Conservation (phyloP, 2,329 filamentous ascomycete species). For the Diaporthe amygdali region DNA sequence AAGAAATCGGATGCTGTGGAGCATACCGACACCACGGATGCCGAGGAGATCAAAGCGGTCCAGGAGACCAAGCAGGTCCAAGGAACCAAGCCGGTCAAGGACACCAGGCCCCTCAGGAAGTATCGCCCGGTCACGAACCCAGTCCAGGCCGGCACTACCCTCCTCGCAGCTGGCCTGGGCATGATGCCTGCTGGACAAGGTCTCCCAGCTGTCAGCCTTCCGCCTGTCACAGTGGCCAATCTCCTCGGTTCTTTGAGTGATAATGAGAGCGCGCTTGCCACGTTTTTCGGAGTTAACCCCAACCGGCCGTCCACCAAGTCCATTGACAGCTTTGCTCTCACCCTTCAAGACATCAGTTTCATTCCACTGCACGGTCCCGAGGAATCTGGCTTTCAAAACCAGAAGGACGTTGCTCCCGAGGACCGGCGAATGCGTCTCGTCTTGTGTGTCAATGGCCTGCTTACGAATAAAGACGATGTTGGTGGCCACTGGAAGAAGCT, state of each 20-base stretch:
- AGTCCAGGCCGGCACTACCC: constrained; percentile 57
- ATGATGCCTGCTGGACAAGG: constrained; percentile 71
- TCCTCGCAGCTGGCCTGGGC: constrained; percentile 81
- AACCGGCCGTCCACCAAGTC: constrained; percentile 82
- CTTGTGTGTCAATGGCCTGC: constrained; percentile 83
- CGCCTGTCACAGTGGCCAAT: constrained; percentile 74
- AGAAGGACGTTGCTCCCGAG: constrained; percentile 56
- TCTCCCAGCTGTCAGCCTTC: constrained; percentile 63
- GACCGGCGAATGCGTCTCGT: constrained; percentile 79
- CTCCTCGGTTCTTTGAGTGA: constrained; percentile 82
- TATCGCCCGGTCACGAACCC: constrained; percentile 71
- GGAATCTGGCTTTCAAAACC: constrained; percentile 49
- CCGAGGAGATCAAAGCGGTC: constrained; percentile 70
- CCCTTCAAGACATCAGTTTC: constrained; percentile 89
- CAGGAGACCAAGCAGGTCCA: constrained; percentile 64
- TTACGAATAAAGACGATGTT: constrained; percentile 75
- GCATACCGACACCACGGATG: constrained; percentile 50
- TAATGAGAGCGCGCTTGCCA: constrained; percentile 79
- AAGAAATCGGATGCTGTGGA: not conserved
- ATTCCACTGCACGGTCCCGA: constrained; percentile 68
- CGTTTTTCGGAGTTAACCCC: constrained; percentile 91
- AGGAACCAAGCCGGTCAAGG: constrained; percentile 61
- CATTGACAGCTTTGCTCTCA: constrained; percentile 85
- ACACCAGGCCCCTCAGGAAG: constrained; percentile 63
- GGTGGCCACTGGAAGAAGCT: constrained; percentile 79